Conservation (phyloP, 108 stramenopile genomes). For the Pseudonitzschia multiseries region DNA sequence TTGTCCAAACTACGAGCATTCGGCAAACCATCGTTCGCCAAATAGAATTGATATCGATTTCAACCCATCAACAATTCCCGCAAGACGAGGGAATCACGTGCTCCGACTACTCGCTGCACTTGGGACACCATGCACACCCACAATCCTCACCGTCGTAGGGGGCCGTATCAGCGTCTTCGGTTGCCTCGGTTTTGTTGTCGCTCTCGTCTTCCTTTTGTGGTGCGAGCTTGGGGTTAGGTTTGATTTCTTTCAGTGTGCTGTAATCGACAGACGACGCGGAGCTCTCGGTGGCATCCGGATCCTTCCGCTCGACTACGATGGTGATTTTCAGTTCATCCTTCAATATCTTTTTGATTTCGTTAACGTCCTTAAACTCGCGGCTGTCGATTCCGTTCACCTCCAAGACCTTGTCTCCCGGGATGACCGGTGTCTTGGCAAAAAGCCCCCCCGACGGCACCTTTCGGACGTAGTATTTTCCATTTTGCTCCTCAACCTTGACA, state of each 20-base stretch:
- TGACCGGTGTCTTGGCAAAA: conserved; percentile 43
- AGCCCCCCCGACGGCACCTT: conserved; percentile 38
- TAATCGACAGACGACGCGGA: conserved; percentile 36
- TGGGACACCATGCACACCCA: conserved; percentile 37
- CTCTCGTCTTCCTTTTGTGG: background rate
- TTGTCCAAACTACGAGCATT: no score
- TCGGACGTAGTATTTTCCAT: conserved; percentile 48
- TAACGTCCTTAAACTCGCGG: conserved; percentile 26
- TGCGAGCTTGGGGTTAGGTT: background rate
- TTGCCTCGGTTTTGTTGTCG: conserved; percentile 8
- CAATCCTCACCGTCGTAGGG: conserved; percentile 40
- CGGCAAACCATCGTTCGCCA: no score
- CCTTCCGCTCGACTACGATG: conserved; percentile 35
- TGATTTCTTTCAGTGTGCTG: conserved; percentile 24
- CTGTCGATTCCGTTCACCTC: conserved; percentile 38
- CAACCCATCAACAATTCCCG: no score
- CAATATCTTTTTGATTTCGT: conserved; percentile 39
- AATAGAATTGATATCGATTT: no score
- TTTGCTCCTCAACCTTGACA: conserved; percentile 37
- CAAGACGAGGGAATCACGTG: no score
- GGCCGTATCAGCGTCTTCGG: conserved; percentile 30
- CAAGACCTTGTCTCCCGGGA: conserved; percentile 39
- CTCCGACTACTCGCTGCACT: conserved; percentile 5
- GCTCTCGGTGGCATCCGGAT: conserved; percentile 41
- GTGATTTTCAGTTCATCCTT: conserved; percentile 33